These are phyloP conservation scores for Ceratocystiopsis sp. DNA, from an alignment of 2,329 filamentous ascomycete species.

Conservation along the genomic window DNA sequence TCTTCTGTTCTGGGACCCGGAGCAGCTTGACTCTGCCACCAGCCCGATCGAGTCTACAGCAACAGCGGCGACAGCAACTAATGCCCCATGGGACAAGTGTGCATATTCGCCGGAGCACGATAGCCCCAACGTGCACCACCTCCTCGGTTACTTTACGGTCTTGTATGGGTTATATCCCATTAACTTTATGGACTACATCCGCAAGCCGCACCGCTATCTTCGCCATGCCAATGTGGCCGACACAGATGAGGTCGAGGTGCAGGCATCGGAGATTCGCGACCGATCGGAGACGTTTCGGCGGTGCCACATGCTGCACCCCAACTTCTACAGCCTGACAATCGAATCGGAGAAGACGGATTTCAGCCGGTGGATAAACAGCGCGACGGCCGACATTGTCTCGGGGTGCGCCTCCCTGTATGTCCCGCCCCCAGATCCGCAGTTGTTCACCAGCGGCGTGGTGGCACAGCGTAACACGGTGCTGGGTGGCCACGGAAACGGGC, in stretches of 20 bases:
- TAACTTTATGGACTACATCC: slow-evolving; percentile 74
- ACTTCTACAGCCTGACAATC: slow-evolving; percentile 63
- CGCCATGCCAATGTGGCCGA: slow-evolving; percentile 54
- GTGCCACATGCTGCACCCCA: slow-evolving; percentile 62
- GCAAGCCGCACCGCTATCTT: slow-evolving; percentile 64
- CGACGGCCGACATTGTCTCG: slow-evolving; percentile 63
- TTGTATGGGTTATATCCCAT: slow-evolving; percentile 71
- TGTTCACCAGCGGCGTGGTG: slow-evolving; percentile 2
- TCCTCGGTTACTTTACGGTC: slow-evolving; percentile 63
- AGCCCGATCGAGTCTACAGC: slow-evolving; percentile 14
- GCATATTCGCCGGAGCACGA: slow-evolving; percentile 44
- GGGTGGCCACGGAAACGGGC: neutral
- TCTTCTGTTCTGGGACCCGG: slow-evolving; percentile 60
- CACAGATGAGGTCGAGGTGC: slow-evolving; percentile 58
- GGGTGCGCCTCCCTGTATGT: slow-evolving; percentile 57
- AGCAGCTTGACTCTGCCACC: slow-evolving; percentile 22
- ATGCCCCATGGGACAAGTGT: slow-evolving; percentile 43
- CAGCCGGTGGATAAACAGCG: slow-evolving; percentile 63
- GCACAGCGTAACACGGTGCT: too few relatives aligned
- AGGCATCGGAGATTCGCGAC: slow-evolving; percentile 59
- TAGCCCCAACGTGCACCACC: slow-evolving; percentile 44
- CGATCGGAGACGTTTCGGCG: slow-evolving; percentile 59
- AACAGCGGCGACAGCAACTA: too few relatives aligned
- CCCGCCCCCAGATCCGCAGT: slow-evolving; percentile 9
- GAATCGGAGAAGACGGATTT: slow-evolving; percentile 65